These are phyloP conservation scores for Nannizzia gypsea DNA, from an alignment of 2,329 filamentous ascomycete species.

Conservation along the genomic window DNA sequence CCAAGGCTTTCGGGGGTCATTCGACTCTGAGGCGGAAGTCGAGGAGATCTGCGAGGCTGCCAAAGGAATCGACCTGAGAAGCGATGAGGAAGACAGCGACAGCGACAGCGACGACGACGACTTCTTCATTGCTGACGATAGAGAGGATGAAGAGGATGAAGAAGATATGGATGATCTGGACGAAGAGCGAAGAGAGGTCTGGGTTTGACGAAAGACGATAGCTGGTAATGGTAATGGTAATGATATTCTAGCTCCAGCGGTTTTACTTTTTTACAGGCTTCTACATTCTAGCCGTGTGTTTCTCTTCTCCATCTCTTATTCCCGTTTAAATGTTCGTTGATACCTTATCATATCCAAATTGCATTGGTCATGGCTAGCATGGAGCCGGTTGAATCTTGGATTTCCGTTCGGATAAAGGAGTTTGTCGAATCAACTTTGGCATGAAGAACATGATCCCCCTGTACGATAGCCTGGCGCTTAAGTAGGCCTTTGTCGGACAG, in stretches of 20 bases:
- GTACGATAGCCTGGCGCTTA: constrained; percentile 8
- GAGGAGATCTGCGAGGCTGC: background rate
- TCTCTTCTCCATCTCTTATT: too few relatives aligned
- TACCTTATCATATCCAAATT: constrained; percentile 8
- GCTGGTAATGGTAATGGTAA: background rate
- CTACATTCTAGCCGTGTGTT: too few relatives aligned
- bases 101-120: background rate
- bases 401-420: constrained; percentile 14
- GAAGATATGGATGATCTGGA: background rate
- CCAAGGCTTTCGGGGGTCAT: background rate
- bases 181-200: background rate
- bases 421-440: background rate
- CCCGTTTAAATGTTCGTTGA: too few relatives aligned
- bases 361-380: constrained; percentile 16
- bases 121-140: background rate
- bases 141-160: background rate
- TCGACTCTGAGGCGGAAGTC: background rate
- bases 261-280: too few relatives aligned
- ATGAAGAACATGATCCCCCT: constrained; percentile 5
- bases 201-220: background rate
- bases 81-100: background rate
- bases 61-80: background rate
- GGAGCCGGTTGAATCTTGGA: constrained; percentile 11
- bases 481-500: constrained; percentile 14
- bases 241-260: too few relatives aligned